Evolutionary conservation across 2,329 filamentous ascomycete species (phyloP).

Genomic region (Proliferodiscus dingleyae): DNA sequence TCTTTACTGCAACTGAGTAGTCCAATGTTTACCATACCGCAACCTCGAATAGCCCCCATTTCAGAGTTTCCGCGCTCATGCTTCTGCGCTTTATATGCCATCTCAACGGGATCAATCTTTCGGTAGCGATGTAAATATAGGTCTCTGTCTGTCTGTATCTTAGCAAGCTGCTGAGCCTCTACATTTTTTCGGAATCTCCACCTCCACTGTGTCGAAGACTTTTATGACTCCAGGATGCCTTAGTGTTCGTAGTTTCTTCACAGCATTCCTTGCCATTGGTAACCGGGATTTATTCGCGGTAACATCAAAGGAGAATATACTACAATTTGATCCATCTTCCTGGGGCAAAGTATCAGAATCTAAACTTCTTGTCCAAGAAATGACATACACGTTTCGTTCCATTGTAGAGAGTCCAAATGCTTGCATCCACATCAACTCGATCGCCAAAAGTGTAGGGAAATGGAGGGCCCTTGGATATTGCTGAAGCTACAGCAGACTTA

Average conservation of each 20-base stretch:
- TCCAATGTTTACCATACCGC: conserved; percentile 54
- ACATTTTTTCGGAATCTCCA: conserved; percentile 36
- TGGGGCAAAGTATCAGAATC: conserved; percentile 35
- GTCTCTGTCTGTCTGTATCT: conserved; percentile 65
- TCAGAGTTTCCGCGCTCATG: conserved; percentile 84
- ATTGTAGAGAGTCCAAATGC: conserved; percentile 95
- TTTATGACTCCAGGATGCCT: conserved; percentile 93
- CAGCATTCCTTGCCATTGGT: conserved; percentile 85
- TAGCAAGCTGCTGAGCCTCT: conserved; percentile 19
- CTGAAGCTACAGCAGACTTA: conserved; percentile 94
- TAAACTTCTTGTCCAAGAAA: neutral
- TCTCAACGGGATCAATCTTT: conserved; percentile 77
- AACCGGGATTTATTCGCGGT: conserved; percentile 72
- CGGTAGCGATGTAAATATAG: conserved; percentile 94
- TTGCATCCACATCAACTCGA: conserved; percentile 84
- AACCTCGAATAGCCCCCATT: conserved; percentile 89
- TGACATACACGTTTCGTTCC: conserved; percentile 73
- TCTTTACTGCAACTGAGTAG: neutral
- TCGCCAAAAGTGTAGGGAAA: conserved; percentile 94
- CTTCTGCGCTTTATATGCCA: conserved; percentile 91
- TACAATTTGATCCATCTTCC: conserved; percentile 93
- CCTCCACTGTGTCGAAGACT: conserved; percentile 90
- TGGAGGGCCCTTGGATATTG: conserved; percentile 88
- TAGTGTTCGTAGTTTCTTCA: conserved; percentile 88
- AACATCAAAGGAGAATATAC: conserved; percentile 94